These are phyloP conservation scores for Colletotrichum destructivum DNA, from an alignment of 2,329 filamentous ascomycete species.

Conservation along the genomic window DNA sequence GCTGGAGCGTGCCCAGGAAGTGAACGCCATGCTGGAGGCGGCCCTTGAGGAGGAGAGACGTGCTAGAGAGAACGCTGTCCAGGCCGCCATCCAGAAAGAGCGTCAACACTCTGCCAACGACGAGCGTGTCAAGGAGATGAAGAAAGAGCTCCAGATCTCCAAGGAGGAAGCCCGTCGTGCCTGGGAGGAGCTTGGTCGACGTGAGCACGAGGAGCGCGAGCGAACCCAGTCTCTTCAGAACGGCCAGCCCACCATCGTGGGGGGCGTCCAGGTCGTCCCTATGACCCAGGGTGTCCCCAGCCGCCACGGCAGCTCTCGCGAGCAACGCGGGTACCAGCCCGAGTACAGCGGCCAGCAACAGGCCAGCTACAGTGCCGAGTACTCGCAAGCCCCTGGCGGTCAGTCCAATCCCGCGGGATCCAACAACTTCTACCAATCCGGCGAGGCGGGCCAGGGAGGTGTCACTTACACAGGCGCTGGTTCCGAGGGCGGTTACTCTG, in stretches of 20 bases:
- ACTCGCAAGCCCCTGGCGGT: slow-evolving; percentile 59
- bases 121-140: slow-evolving; percentile 89
- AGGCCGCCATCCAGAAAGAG: slow-evolving; percentile 76
- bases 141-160: slow-evolving; percentile 92
- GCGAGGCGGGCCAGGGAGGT: slow-evolving; percentile 30
- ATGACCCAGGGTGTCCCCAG: slow-evolving; percentile 82
- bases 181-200: slow-evolving; percentile 95
- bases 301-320: slow-evolving; percentile 64
- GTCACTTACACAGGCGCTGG: slow-evolving; percentile 45
- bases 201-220: slow-evolving; percentile 94
- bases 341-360: slow-evolving; percentile 48
- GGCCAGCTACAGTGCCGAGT: slow-evolving; percentile 53
- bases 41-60: slow-evolving; percentile 82
- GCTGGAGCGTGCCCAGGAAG: slow-evolving; percentile 87
- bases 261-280: slow-evolving; percentile 94
- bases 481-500: slow-evolving; percentile 76
- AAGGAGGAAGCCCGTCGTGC: slow-evolving; percentile 96
- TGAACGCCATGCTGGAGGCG: slow-evolving; percentile 84
- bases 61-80: slow-evolving; percentile 76
- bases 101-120: slow-evolving; percentile 79
- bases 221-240: slow-evolving; percentile 87
- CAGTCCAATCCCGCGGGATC: slow-evolving; percentile 55
- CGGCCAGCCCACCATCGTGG: slow-evolving; percentile 89
- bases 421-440: slow-evolving; percentile 44
- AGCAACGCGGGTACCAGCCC: slow-evolving; percentile 50